Base-by-base conservation (phyloP, 2,329 filamentous ascomycete species). In the Ascochyta fabae region DNA sequence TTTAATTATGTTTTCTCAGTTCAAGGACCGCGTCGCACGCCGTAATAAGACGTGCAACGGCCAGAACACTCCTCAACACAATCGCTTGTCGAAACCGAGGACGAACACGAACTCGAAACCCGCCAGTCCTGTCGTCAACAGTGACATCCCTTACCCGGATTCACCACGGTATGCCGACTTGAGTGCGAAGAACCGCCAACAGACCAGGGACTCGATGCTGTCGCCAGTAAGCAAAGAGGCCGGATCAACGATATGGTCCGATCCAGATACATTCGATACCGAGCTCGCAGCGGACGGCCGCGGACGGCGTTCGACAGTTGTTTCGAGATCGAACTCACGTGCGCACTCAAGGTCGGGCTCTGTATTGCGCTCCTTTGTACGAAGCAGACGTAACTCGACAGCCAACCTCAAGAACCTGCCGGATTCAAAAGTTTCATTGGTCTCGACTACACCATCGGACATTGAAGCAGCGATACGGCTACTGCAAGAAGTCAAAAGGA, bases 401-500 rank as follows among this genome's bases (percentile, higher is more conserved):
- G 63, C n/a, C 68, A 62, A 58, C 59, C 71, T 46, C 53, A 52
- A 29, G 66, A 64, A 42, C 47, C 67, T 23, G 42, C 64, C 24
- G 61, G 68, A 36, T 71, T 71, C 24, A 68, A 69, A 44, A 40
- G 69, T 23, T 6, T 76, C 75, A 4, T 58, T 73, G 24, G 62
- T 59, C 16, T 69, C 71, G 4, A 69, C 65, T 24, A 65, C 69
- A 36, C 65, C 71, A 16, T 71, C 80, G 35, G 79, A 82, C 55
- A 56, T 81, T 33, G 76, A 77, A 35, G 73, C 77, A 10, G 79
- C 79, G 6, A 78, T 81, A 35, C 69, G 69, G 26, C 68, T 82
- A 33, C 59, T 82, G 56, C 76, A 81, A 52, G 75, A 81, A 62
- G 70, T 82, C 53, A 79, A 78, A 65, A 81, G 78, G 65, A 79